phyloP scores from a whole-genome alignment of 2,329 filamentous ascomycete genomes.

The Phialemonium atrogriseum region DNA sequence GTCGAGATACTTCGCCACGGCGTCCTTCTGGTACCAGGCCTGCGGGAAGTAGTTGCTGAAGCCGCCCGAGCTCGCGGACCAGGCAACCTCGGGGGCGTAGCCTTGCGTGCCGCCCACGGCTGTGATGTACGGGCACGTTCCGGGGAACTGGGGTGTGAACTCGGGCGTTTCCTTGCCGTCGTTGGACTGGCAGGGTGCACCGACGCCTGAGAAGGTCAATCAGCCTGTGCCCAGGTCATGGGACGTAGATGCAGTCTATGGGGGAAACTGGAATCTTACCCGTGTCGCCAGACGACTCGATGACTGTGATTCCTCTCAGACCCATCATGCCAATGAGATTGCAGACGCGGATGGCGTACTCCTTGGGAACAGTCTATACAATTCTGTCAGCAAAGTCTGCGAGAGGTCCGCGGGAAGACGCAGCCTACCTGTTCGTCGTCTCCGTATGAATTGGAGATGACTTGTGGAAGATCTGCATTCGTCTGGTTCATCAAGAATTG shows the following conservation, averaged over 20 bases:
- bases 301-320: constrained; percentile 52
- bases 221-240: no score
- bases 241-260: no score
- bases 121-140: constrained; percentile 59
- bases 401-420: background rate
- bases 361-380: constrained; percentile 41
- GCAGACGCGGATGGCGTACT: constrained; percentile 51
- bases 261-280: no score
- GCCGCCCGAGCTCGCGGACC: constrained; percentile 36
- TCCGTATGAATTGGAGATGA: constrained; percentile 59
- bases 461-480: constrained; percentile 45
- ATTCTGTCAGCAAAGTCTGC: background rate
- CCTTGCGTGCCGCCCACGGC: constrained; percentile 49
- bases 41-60: constrained; percentile 40
- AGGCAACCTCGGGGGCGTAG: constrained; percentile 26
- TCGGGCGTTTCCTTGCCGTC: constrained; percentile 47
- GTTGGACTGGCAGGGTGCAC: constrained; percentile 46
- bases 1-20: constrained; percentile 36
- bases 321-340: constrained; percentile 54
- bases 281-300: constrained; percentile 53
- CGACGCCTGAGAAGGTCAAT: no score
- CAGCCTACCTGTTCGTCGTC: constrained; percentile 47
- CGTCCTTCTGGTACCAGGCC: constrained; percentile 32
- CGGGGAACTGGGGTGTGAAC: constrained; percentile 55
- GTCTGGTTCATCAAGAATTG: constrained; percentile 45